Evolutionary conservation across 176 grass and related monocot species (phyloP), one percentile per base, ranked within the genome.

Genomic region (Tillandsia leiboldiana): DNA sequence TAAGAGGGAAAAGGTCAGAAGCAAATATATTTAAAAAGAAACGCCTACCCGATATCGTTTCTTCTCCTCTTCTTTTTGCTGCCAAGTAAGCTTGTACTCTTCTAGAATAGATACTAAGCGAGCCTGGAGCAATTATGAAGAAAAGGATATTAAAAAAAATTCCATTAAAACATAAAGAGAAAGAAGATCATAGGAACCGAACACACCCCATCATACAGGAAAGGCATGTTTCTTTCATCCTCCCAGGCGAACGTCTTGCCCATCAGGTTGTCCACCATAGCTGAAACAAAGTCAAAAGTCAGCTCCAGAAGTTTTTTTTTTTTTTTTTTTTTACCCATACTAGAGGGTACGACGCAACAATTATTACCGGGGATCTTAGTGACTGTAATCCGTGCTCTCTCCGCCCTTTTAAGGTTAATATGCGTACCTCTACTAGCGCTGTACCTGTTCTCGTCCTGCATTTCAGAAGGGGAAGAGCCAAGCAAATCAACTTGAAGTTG

Each of bases 151-250:
- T 50, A 50, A 48, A 7, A 69, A 18, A 15, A 65, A 73, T 14
- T 51, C 29, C 51, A 53, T 73, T 15, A 5, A 2, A 50, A 70
- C 9, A 27, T 7, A 48, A 1, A n/a, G 8, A n/a, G 7, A 12
- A 74, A 59, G n/a, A 22, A 80, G 1, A 47, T 12, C 75, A 73
- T 50, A 62, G 69, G 67, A 69, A 62, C 10, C 68, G 42, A 49
- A 71, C 73, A 78, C 85, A 94, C 95, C 84, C 95, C 95, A 78
- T 99, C 87, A 67, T 99, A 99, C 72, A 94, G 80, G 71, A 99
- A 99, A 8, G 80, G 84, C 23, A 78, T 93, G 47, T 82, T 94
- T 70, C 87, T 85, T 73, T 83, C 80, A 68, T 90, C 86, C 86
- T 99, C 95, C 95, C 95, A 99, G 63, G 82, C 78, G 65, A 99